Evolutionary conservation across 2,329 filamentous ascomycete genomes (phyloP), one percentile per base, ranked within the genome.

Genomic region (Camillea tinctor): DNA sequence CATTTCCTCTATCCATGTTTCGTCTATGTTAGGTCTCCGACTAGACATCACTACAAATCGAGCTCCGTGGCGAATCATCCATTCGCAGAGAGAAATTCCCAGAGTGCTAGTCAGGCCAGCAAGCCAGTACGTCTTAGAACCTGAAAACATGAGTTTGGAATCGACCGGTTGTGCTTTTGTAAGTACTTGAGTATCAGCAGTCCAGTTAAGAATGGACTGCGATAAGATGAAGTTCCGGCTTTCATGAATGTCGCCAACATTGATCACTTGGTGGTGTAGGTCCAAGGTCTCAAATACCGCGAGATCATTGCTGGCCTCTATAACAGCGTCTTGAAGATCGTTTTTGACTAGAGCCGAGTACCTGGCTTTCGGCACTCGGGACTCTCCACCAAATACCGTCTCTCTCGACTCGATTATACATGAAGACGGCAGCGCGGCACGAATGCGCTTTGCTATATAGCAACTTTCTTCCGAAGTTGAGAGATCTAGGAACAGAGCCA

Each of bases 21-120:
- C 53, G 9, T 76, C 67, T 2, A 79, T 59, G 2, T 72, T 65
- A 3, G 77, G 71, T 13, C 70, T 72, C 1, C 80, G 74, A 52
- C 76, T 49, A 22, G 49, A 24, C 54, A 55, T 36, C 24, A 40
- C 30, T 19, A 24, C 15, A 6, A 24, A 19, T 55, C 54, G 20
- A 8, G 54, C 5, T 23, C 54, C 6, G 24, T 26, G 15, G 0
- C 50, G 54, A 1, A 75, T 69, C 77, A 80, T 79, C 75, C 73
- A 81, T 36, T 71, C 54, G 50, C 69, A 74, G 0, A 80, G 66
- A 0, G 78, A 76, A 13, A 55, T n/a, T 17, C 22, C 44, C 19
- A 55, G 54, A 55, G 26, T 55, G 19, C 50, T 26, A 22, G 40
- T 49, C 5, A 55, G 36, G 7, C 54, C 54, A 50, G 24, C 54